These are phyloP conservation scores for Emmonsiellopsis sp. DNA, from an alignment of 2,329 filamentous ascomycete genomes.

Conservation along the genomic window DNA sequence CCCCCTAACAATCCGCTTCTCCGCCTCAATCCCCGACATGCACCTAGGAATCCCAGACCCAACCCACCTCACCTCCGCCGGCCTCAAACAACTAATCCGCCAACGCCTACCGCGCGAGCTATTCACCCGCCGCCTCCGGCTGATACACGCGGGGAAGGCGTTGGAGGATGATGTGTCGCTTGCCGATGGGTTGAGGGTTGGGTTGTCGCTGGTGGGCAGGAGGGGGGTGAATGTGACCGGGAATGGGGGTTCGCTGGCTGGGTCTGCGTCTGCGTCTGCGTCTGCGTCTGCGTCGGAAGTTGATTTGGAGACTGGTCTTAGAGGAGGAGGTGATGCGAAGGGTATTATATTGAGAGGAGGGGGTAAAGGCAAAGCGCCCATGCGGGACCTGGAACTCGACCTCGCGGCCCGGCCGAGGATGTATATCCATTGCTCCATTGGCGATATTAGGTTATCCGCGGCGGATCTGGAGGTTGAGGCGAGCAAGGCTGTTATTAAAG, in stretches of 20 bases:
- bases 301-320: no score
- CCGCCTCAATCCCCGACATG: slow-evolving; percentile 73
- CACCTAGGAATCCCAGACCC: slow-evolving; percentile 66
- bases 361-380: slow-evolving; percentile 56
- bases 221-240: no score
- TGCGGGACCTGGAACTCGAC: slow-evolving; percentile 36
- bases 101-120: slow-evolving; percentile 54
- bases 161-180: slow-evolving; percentile 66
- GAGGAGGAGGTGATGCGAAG: neutral
- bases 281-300: slow-evolving; percentile 5
- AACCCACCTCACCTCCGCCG: slow-evolving; percentile 59
- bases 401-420: slow-evolving; percentile 42
- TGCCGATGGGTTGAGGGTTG: slow-evolving; percentile 56
- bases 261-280: slow-evolving; percentile 19
- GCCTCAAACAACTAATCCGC: slow-evolving; percentile 76
- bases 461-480: slow-evolving; percentile 63
- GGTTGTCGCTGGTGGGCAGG: slow-evolving; percentile 39
- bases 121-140: slow-evolving; percentile 63
- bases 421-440: slow-evolving; percentile 91
- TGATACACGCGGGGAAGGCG: slow-evolving; percentile 84
- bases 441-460: slow-evolving; percentile 59
- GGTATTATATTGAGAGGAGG: slow-evolving; percentile 9
- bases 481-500: slow-evolving; percentile 7
- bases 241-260: no score
- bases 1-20: slow-evolving; percentile 83